These are phyloP conservation scores for Dactylella cylindrospora DNA, from an alignment of 2,329 filamentous ascomycete genomes.

Conservation along the genomic window DNA sequence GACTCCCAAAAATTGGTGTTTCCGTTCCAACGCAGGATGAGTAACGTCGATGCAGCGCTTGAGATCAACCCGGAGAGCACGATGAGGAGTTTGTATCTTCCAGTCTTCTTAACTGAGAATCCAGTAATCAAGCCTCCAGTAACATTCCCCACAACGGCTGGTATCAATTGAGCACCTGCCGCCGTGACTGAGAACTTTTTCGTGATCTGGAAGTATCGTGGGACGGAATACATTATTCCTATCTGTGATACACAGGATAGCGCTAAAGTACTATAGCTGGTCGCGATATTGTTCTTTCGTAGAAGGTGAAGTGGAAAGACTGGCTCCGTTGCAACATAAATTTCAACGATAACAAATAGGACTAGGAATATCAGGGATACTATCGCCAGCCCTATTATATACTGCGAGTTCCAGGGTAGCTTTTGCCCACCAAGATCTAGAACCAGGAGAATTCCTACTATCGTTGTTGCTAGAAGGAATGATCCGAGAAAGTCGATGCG, in stretches of 20 bases:
- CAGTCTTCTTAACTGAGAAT: conserved; percentile 61
- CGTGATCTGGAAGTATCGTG: conserved; percentile 70
- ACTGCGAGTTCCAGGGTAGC: conserved; percentile 21
- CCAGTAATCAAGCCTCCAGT: conserved; percentile 65
- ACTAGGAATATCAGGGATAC: conserved; percentile 15
- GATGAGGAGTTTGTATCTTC: conserved; percentile 61
- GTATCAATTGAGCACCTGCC: conserved; percentile 65
- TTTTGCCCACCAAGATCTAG: conserved; percentile 40
- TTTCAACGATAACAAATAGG: conserved; percentile 50
- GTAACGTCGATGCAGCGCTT: conserved; percentile 18
- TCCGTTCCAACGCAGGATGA: conserved; percentile 61
- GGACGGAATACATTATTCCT: conserved; percentile 66
- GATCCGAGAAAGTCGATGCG: conserved; percentile 39
- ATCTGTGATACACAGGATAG: conserved; percentile 21
- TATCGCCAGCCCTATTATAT: conserved; percentile 13
- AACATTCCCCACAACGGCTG: conserved; percentile 68
- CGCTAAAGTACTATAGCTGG: conserved; percentile 59
- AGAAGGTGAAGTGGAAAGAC: conserved; percentile 63
- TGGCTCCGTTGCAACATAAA: conserved; percentile 58
- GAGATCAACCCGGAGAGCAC: conserved; percentile 53
- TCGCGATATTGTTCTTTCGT: conserved; percentile 57
- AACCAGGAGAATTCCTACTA: conserved; percentile 49
- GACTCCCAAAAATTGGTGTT: conserved; percentile 61
- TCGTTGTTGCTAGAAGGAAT: conserved; percentile 13
- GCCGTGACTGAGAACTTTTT: conserved; percentile 60